phyloP scores from a whole-genome alignment of 495 filamentous ascomycete species.

The Opeltia flavorubescens region DNA sequence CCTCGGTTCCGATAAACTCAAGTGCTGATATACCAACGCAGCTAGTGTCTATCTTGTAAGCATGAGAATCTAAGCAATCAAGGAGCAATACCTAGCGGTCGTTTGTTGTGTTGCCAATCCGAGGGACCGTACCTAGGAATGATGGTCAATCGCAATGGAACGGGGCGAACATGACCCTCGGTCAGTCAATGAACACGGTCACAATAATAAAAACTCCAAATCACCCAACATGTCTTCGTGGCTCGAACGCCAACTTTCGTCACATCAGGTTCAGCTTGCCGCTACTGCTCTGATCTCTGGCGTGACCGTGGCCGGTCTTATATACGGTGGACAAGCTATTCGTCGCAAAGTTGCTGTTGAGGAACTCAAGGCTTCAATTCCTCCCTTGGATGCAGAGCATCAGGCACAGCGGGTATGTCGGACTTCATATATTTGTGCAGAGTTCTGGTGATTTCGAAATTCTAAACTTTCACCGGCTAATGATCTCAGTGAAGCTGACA shows the following conservation, averaged over 20 bases:
- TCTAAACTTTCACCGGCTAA: constrained; percentile 14
- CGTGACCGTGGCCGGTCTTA: constrained; percentile 53
- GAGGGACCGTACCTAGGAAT: not conserved
- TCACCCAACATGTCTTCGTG: constrained; percentile 38
- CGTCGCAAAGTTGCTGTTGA: constrained; percentile 46
- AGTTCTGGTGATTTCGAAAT: not conserved
- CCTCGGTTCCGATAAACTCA: too few species aligned
- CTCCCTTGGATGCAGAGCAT: constrained; percentile 32
- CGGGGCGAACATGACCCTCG: not conserved
- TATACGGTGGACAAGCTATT: constrained; percentile 58
- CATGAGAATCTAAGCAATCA: too few species aligned
- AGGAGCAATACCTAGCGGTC: not conserved
- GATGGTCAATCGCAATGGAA: not conserved
- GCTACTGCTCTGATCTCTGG: constrained; percentile 66
- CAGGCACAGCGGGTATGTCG: constrained; percentile 25
- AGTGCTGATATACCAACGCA: too few species aligned
- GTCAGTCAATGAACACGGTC: not conserved
- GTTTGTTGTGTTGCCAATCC: not conserved
- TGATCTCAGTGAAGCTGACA: constrained; percentile 48
- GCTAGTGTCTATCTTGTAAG: too few species aligned
- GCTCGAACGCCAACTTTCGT: constrained; percentile 37
- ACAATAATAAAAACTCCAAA: not conserved
- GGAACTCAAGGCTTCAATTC: constrained; percentile 61
- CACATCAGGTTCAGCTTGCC: constrained; percentile 50
- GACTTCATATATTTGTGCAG: not conserved